These are phyloP conservation scores for Pseudisothecium myosuroides DNA, from an alignment of 225 moss, liverwort and hornwort genomes.

Conservation along the genomic window DNA sequence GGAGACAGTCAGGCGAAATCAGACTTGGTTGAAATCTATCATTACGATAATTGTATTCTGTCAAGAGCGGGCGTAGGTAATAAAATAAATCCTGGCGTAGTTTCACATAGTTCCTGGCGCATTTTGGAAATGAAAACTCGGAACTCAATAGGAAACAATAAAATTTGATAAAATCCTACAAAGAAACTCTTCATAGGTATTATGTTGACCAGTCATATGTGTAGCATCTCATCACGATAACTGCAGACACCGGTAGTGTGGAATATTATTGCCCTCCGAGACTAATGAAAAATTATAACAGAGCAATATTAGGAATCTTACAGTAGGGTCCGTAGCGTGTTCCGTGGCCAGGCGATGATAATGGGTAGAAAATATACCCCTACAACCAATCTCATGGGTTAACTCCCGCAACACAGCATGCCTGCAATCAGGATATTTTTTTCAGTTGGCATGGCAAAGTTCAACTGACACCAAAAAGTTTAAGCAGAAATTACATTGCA, in stretches of 20 bases:
- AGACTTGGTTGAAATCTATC: background rate
- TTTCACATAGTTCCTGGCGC: background rate
- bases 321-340: slow-evolving; percentile 50
- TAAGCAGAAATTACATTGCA: background rate
- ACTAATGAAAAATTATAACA: background rate
- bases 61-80: background rate
- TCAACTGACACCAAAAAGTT: background rate
- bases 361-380: slow-evolving; percentile 97
- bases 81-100: background rate
- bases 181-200: background rate
- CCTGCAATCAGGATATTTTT: slow-evolving; percentile 18
- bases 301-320: slow-evolving; percentile 12
- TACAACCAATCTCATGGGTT: slow-evolving; percentile 63
- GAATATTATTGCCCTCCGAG: background rate
- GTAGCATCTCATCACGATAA: background rate
- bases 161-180: background rate
- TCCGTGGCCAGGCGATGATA: slow-evolving; percentile 91
- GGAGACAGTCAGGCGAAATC: background rate
- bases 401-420: slow-evolving; percentile 74
- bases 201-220: background rate
- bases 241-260: background rate
- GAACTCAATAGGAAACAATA: background rate
- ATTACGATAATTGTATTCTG: background rate
- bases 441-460: background rate
- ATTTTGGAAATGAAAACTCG: background rate